Base-by-base conservation (phyloP, 805 yeast species). In the Jamesozyma spencerorum region DNA sequence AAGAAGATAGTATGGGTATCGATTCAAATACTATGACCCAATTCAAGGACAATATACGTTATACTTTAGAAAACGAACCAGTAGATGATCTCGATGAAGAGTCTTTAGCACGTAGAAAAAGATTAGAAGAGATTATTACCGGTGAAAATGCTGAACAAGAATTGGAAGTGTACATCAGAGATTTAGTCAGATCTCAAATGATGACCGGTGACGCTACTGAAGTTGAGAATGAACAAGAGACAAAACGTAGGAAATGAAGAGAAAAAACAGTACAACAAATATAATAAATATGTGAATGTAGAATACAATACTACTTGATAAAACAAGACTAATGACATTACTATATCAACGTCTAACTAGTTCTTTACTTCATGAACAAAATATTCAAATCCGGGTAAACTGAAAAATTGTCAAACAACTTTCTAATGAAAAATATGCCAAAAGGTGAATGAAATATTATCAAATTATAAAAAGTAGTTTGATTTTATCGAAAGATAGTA, bases 101-200 rank as follows among this genome's bases (percentile, higher is more conserved):
- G 26, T 68, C 72, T 15, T 67, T 69, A 26, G 80, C 71, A 39
- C 76, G 81, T 52, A 71, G 92, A 48, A 65, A 68, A 49, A 68
- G 73, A 54, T 65, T 90, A 18, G 84, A 82, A 53, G 74, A 71
- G 31, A 85, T 90, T 18, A 72, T 87, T 47, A 71, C 77, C 47
- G 79, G 94, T 41, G 94, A 80, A 4, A 80, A 85, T 53, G 85
- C 90, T 3, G 95, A 87, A 57, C 85, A 77, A 47, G 82, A 77
- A 22, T 66, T 88, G 34, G 76, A 81, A 53, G 76, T 76, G 32
- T 74, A 81, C 50, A 76, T 88, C 26, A 66, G 75, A 47, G 74
- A 74, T 12, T 79, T 82, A 10, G 79, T 88, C 4, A 74, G 79
- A 33, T 72, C 74, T 37, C 80, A 80, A 37, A 57, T 75, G 36